Percentiles rank a stretch among this genome's conserved stretches.
These are phyloP conservation scores for Hydnum rufescens DNA, from an alignment of 768 basidiomycete genomes.

Conservation along the genomic window DNA sequence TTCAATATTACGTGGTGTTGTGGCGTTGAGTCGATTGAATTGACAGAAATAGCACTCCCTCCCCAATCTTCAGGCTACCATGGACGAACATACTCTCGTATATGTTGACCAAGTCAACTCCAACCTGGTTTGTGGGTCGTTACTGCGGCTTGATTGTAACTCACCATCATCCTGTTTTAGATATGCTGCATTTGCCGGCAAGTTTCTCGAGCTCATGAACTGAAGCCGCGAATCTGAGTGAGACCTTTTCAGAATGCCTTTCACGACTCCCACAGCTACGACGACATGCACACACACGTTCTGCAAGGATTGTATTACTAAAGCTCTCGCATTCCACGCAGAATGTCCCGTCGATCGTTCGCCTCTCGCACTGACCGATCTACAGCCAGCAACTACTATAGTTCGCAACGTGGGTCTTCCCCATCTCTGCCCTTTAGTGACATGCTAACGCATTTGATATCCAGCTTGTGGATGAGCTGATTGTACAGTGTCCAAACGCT, in stretches of 20 bases:
- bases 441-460: neutral
- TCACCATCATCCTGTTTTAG: slow-evolving; percentile 18
- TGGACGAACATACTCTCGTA: slow-evolving; percentile 18
- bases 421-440: neutral
- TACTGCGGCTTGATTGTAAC: neutral
- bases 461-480: slow-evolving; percentile 67
- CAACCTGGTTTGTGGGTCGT: slow-evolving; percentile 34
- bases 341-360: slow-evolving; percentile 78
- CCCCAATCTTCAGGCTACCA: no score
- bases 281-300: slow-evolving; percentile 69
- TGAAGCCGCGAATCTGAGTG: neutral
- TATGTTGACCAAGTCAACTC: slow-evolving; percentile 44
- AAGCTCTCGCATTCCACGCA: slow-evolving; percentile 42
- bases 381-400: slow-evolving; percentile 51
- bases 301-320: slow-evolving; percentile 61
- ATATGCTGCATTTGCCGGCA: slow-evolving; percentile 65
- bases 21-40: no score
- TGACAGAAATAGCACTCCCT: no score
- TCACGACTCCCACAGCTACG: slow-evolving; percentile 56
- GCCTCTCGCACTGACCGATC: slow-evolving; percentile 34
- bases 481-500: slow-evolving; percentile 49
- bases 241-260: slow-evolving; percentile 34
- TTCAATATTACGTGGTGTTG: no score
- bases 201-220: slow-evolving; percentile 1
- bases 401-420: slow-evolving; percentile 44